Base-by-base conservation (phyloP, 345 rosid genomes). In the Ceriops decandra region DNA sequence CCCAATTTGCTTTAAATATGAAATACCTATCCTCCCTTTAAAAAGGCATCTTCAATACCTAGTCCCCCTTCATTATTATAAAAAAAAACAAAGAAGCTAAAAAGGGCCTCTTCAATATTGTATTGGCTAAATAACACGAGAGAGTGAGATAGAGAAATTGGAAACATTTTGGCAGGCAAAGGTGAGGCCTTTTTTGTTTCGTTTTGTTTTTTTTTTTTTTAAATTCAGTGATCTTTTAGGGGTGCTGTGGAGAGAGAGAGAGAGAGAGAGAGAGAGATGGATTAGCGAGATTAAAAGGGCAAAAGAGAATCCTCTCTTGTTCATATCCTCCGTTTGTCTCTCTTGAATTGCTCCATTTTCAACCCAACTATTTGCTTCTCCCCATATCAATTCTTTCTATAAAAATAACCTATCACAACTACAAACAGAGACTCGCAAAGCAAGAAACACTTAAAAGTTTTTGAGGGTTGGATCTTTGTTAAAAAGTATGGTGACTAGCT, bases 401-500 rank as follows among this genome's bases (percentile, higher is more conserved):
- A 42, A 42, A 42, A 42, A 42, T 10, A 13, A 5, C 5, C 17
- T 0, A 13, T 42, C 16, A 42, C 24, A 22, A 30, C 57, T 22
- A 15, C 22, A 49, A 11, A 38, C 22, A 1, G 57, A 64, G 13
- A 17, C 36, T 26, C 28, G 11, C 11, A 66, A n/a, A 22, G 11
- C 22, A 35, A 51, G n/a, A 33, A 52, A 31, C 10, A 6, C 31
- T 1, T 0, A 0, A 24, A 22, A 24, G 7, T 7, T 13, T 8
- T 17, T 11, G 16, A 15, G 59, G 11, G 15, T 2, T 33, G 10
- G 17, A 38, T 10, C 21, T 32, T 16, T 22, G 28, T 68, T 11
- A 24, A 24, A 80, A 72, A 67, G 49, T 42, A 90, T 92, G 98
- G 95, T 92, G 74, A 84, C 79, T 30, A 90, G 90, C 2, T 87